Evolutionary conservation across 1,284 basidiomycete species (phyloP), one percentile per base, ranked within the genome.

Genomic region (Austropuccinia psidii): DNA sequence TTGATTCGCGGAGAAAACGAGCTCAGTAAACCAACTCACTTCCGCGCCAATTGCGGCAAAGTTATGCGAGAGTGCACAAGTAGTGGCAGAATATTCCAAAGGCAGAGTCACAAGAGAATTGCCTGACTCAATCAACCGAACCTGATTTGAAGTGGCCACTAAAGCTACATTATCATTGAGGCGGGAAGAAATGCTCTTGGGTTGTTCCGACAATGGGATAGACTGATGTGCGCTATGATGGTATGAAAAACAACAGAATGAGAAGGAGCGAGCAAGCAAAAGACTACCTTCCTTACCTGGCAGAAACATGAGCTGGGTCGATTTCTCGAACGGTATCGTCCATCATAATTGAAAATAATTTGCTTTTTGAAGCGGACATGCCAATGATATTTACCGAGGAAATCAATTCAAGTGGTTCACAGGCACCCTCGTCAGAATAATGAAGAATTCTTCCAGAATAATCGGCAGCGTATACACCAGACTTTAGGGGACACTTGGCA

Each of bases 271-370:
- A 52, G 9, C 11, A 21, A 54, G 52, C 13, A n/a, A n/a, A 13
- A 45, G 43, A 13, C 21, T 1, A 45, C 4, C 21, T 35, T n/a
- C 9, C 2, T 35, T 65, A 73, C 70, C 55, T 73, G 60, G 64
- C 64, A 55, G 35, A 41, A 64, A 21, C 79, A 17, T 81, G 81
- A 60, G 80, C 77, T 64, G 81, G 80, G n/a, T 84, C 83, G 54
- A 90, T 85, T 78, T 90, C 89, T 68, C 87, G 84, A 2, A 93
- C 82, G 35, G 82, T 84, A 80, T 95, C 92, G 77, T 96, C 93
- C 79, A 87, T 92, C 4, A 89, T 90, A 9, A 87, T 83, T 13
- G 89, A 88, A 79, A 85, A 88, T 0, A 89, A 83, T 65, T 82
- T 85, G 8, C 31, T 45, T 13, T 70, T 41, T 1, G 66, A 68